Evolutionary conservation across 2,329 filamentous ascomycete genomes (phyloP), one percentile per base, ranked within the genome.

Genomic region (Macroventuria anomochaeta): DNA sequence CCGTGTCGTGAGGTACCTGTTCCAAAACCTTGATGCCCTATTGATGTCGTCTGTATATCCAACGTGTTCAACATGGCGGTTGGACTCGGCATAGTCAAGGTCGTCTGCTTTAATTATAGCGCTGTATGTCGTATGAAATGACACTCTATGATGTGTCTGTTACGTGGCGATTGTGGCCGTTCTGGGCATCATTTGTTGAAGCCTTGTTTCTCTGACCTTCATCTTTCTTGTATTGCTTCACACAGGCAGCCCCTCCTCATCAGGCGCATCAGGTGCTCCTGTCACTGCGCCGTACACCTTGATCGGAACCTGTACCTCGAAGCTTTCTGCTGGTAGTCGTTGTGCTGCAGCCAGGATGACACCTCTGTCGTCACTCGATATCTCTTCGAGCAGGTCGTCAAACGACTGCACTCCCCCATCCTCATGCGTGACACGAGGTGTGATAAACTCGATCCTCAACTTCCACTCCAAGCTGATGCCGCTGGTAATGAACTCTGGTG

Each of bases 401-500:
- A 64, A 68, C 1, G 53, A 54, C 1, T 55, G 48, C 40, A 72
- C 71, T 31, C 71, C 62, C 2, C 68, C 68, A 26, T 73, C 68
- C 29, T 69, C 71, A 26, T 69, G 65, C 61, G 46, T 69, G 62
- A 83, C 71, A 15, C 82, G 85, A 5, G 90, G 88, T 5, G 93
- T 93, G 21, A 96, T 92, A 75, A 99, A 99, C 75, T 97, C 93
- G 53, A 99, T 86, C 1, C 91, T 82, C 28, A 99, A 80, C 72
- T 89, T 90, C 95, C 95, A 99, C 62, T 91, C 89, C 21, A 97
- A 79, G 59, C 85, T 89, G 3, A 99, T 85, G 2, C 93, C 93
- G 57, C 87, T 96, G 0, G 95, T 99, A 39, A 96, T 84, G 63
- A 99, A 96, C 59, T 95, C 92, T 0, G 95, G 95, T 0, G 93